Conservation (phyloP, 2,329 filamentous ascomycete genomes). For the Calonectria pseudoturangicola region DNA sequence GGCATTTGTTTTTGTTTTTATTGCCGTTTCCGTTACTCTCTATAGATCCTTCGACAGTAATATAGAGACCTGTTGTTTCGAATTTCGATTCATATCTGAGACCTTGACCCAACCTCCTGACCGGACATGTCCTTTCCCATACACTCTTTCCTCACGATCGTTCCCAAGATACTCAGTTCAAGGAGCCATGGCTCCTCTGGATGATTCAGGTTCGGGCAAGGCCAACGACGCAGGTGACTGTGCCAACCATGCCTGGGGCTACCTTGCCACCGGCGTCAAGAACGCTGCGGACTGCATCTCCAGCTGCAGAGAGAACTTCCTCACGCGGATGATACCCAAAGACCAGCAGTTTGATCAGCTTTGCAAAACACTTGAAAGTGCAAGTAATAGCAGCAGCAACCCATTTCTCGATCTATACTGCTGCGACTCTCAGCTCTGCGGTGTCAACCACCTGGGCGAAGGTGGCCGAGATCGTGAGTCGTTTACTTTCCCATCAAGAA, state of each 20-base stretch:
- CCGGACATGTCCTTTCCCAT: conserved; percentile 42
- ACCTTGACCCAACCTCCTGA: conserved; percentile 36
- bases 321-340: conserved; percentile 54
- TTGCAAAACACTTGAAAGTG: conserved; percentile 58
- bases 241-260: conserved; percentile 55
- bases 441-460: conserved; percentile 62
- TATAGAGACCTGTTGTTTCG: conserved; percentile 42
- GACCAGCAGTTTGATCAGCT: conserved; percentile 56
- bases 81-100: conserved; percentile 51
- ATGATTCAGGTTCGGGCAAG: conserved; percentile 8
- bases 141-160: conserved; percentile 29
- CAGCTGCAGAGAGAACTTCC: conserved; percentile 59
- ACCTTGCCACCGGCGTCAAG: conserved; percentile 53
- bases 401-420: conserved; percentile 70
- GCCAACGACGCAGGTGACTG: conserved; percentile 43
- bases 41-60: neutral
- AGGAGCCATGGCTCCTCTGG: conserved; percentile 34
- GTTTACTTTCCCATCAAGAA: conserved; percentile 3
- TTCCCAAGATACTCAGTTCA: neutral
- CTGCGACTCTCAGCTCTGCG: conserved; percentile 71
- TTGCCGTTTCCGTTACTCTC: conserved; percentile 32
- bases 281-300: conserved; percentile 60
- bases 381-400: conserved; percentile 51
- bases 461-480: conserved; percentile 66
- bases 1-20: conserved; percentile 3